These are phyloP conservation scores for Nicotiana paniculata DNA, from an alignment of 257 asterid species.

Conservation along the genomic window DNA sequence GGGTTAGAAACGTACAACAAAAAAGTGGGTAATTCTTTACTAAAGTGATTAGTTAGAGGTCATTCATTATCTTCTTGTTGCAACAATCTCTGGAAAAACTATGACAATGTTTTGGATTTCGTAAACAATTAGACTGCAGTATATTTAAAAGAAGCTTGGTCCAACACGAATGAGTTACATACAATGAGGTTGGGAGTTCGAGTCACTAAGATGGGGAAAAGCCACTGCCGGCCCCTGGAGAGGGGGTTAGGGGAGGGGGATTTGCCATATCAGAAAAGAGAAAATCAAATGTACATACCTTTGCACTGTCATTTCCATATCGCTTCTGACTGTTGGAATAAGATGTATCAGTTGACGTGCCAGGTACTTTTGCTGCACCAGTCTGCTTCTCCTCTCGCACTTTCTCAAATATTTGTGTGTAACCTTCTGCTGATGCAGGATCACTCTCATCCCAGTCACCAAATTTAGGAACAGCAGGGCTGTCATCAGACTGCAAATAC, in stretches of 20 bases:
- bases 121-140: not conserved
- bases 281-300: conserved; percentile 33
- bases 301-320: conserved; percentile 32
- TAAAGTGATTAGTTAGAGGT: not conserved
- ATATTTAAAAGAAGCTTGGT: not conserved
- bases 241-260: not conserved
- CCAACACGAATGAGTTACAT: not conserved
- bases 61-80: not conserved
- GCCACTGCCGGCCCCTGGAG: not conserved
- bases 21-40: not conserved
- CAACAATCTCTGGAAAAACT: not conserved
- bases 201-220: not conserved
- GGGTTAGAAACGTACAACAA: not conserved
- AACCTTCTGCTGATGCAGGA: conserved; percentile 79
- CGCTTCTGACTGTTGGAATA: conserved; percentile 47
- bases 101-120: not conserved
- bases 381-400: conserved; percentile 63
- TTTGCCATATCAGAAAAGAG: not conserved
- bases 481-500: conserved; percentile 56
- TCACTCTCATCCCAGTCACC: conserved; percentile 87
- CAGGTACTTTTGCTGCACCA: conserved; percentile 67
- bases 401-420: conserved; percentile 49
- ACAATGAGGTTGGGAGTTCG: not conserved
- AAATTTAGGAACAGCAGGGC: conserved; percentile 73
- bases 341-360: conserved; percentile 44